Evolutionary conservation across 2,329 filamentous ascomycete species (phyloP).

Genomic region (Hypoxylon sp.): DNA sequence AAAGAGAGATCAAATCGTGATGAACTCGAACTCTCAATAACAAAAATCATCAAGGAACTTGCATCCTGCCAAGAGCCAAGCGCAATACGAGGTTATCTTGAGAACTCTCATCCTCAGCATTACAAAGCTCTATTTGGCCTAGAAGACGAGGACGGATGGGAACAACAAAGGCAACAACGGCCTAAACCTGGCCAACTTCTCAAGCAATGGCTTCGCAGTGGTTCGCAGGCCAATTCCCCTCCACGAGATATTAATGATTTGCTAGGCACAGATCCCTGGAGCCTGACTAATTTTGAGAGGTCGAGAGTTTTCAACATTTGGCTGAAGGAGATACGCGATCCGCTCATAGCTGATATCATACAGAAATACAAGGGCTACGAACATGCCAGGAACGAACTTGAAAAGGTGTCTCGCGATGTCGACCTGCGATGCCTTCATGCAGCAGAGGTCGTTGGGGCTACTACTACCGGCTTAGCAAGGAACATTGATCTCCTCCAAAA

Average conservation of each 20-base stretch:
- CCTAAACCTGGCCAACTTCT: conserved; percentile 38
- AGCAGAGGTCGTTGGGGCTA: conserved; percentile 70
- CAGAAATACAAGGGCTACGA: conserved; percentile 27
- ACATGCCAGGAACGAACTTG: conserved; percentile 42
- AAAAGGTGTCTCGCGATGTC: conserved; percentile 51
- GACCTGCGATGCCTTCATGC: conserved; percentile 57
- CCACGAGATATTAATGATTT: conserved; percentile 30
- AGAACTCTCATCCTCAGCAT: conserved; percentile 40
- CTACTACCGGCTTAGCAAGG: conserved; percentile 71
- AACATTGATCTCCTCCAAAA: conserved; percentile 65
- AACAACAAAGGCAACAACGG: conserved; percentile 38
- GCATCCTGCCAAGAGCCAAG: conserved; percentile 32
- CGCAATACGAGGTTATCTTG: conserved; percentile 47
- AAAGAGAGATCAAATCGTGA: conserved; percentile 44
- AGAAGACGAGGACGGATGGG: conserved; percentile 50
- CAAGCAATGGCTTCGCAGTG: conserved; percentile 20
- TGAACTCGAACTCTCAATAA: conserved; percentile 1
- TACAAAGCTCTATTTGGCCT: conserved; percentile 51
- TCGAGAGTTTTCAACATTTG: conserved; percentile 52
- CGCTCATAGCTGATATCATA: conserved; percentile 31
- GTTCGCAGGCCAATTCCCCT: conserved; percentile 43
- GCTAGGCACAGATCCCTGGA: conserved; percentile 32
- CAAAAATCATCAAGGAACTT: conserved; percentile 30
- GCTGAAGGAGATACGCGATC: conserved; percentile 49
- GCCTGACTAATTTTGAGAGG: conserved; percentile 49